Evolutionary conservation across 2,329 filamentous ascomycete genomes (phyloP), one percentile per base, ranked within the genome.

Genomic region (Trichoderma polysporum): DNA sequence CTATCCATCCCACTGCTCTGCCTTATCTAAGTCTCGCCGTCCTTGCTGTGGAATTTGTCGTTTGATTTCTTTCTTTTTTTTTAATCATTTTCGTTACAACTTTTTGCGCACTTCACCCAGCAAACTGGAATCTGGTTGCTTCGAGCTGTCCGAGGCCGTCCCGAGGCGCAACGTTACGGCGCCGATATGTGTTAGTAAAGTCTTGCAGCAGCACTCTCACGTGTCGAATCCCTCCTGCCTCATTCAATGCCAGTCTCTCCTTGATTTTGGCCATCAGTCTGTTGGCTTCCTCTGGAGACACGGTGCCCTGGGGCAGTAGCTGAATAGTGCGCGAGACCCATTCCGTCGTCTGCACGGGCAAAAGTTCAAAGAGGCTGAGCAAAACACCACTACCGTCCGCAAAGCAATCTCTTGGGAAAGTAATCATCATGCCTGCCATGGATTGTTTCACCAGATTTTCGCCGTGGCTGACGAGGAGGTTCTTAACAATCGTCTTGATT

Each of bases 401-500:
- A 75, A 98, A 97, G 80, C 94, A 97, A 77, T 98, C 95, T 50
- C 92, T 88, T 0, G 95, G 96, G 80, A 99, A 99, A 0, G 91
- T 96, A 77, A 97, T 97, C 94, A 99, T 98, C 94, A 99, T 97
- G 68, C 95, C 95, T 1, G 94, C 95, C 81, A 99, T 85, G 67
- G 97, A 90, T 70, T 94, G 91, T 79, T 97, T 94, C 8, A 95
- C 90, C 31, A 99, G 83, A 66, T 88, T 82, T 74, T 93, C 90
- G 41, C 95, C 93, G 70, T 93, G 88, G 1, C 84, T 81, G 2
- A 84, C 70, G 27, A 97, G 81, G 61, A 97, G 85, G 68, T 87
- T 85, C 77, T 90, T 91, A 67, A 98, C 90, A 8, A 90, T 86
- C 37, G 84, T 83, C 71, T 88, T 90, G 27, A 97, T 85, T 71